phyloP scores from a whole-genome alignment of 2,329 filamentous ascomycete species.

The Calonectria pteridis region DNA sequence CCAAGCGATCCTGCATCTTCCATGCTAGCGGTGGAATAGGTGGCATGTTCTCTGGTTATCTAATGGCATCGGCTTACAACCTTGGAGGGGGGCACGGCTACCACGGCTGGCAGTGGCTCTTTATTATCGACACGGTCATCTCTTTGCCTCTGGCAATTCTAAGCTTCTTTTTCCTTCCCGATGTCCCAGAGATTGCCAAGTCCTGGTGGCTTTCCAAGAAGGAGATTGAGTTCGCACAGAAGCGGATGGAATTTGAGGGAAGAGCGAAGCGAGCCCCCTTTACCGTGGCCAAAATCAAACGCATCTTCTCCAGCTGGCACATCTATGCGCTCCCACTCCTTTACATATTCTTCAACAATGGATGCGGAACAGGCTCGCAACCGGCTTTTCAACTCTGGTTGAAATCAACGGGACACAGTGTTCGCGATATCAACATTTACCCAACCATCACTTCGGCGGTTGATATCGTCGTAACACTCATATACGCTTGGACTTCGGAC shows the following conservation, averaged over 20 bases:
- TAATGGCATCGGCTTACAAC: conserved; percentile 55
- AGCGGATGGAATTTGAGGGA: conserved; percentile 54
- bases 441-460: conserved; percentile 71
- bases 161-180: conserved; percentile 48
- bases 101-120: conserved; percentile 58
- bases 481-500: conserved; percentile 76
- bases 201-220: conserved; percentile 43
- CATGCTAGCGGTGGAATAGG: conserved; percentile 46
- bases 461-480: conserved; percentile 67
- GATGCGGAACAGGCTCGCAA: conserved; percentile 57
- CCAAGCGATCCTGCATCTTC: conserved; percentile 56
- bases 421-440: conserved; percentile 61
- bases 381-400: conserved; percentile 67
- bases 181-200: conserved; percentile 42
- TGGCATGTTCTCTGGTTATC: conserved; percentile 44
- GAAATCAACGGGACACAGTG: conserved; percentile 55
- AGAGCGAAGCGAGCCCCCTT: conserved; percentile 55
- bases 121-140: conserved; percentile 51
- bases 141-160: conserved; percentile 48
- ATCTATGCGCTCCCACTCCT: conserved; percentile 69
- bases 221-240: conserved; percentile 43
- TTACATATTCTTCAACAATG: conserved; percentile 76
- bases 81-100: conserved; percentile 55
- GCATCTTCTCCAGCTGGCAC: conserved; percentile 74
- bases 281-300: conserved; percentile 64